These are phyloP conservation scores for Reutealis trisperma DNA, from an alignment of 345 rosid species.

Conservation along the genomic window DNA sequence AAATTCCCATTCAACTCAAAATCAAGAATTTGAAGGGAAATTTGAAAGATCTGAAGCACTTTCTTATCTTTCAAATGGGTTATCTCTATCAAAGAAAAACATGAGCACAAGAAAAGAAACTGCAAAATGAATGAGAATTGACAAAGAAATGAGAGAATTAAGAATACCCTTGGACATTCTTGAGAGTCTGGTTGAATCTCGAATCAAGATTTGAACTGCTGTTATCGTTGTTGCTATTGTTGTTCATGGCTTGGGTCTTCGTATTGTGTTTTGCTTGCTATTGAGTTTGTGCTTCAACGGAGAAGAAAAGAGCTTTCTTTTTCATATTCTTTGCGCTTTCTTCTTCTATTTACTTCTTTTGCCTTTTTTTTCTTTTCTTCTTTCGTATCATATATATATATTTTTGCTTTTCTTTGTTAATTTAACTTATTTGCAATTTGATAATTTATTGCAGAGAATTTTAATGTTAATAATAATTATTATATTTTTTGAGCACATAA, in stretches of 20 bases:
- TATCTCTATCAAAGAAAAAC: conserved; percentile 7
- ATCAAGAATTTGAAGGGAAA: conserved; percentile 2
- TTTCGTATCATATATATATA: no score
- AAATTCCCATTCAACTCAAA: conserved; percentile 2
- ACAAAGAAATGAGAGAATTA: not conserved
- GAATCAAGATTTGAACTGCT: conserved; percentile 59
- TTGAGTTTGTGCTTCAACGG: not conserved
- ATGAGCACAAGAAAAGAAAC: conserved; percentile 6
- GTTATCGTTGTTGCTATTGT: conserved; percentile 28
- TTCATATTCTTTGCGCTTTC: not conserved
- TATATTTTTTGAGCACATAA: no score
- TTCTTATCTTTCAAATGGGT: conserved; percentile 14
- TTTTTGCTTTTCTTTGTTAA: no score
- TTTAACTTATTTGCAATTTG: no score
- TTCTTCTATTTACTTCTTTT: not conserved
- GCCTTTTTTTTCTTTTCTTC: no score
- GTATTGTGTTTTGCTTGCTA: not conserved
- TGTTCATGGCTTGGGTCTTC: conserved; percentile 24
- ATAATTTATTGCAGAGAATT: no score
- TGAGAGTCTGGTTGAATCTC: conserved; percentile 86
- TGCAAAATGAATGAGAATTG: conserved; percentile 15
- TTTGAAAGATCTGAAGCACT: conserved; percentile 26
- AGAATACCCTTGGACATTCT: conserved; percentile 81
- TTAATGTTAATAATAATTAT: no score
- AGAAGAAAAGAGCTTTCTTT: not conserved